These are phyloP conservation scores for Hypoxylon sp. DNA, from an alignment of 2,329 filamentous ascomycete species.

Conservation along the genomic window DNA sequence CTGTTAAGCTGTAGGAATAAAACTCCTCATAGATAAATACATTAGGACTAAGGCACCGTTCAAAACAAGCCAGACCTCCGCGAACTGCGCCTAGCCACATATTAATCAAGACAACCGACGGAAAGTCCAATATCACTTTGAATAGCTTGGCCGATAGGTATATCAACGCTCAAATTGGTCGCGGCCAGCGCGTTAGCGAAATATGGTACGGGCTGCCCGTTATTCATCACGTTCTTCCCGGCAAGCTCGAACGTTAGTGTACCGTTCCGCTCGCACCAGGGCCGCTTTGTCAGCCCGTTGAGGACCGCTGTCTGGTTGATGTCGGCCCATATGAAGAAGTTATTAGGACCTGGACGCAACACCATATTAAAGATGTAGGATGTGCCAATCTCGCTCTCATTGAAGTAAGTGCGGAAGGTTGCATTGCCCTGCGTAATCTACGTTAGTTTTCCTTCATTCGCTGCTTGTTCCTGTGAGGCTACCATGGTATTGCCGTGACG, in stretches of 20 bases:
- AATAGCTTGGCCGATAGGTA: conserved; percentile 65
- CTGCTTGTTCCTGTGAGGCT: neutral
- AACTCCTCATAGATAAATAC: neutral
- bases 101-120: conserved; percentile 18
- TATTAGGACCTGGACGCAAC: conserved; percentile 71
- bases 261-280: conserved; percentile 65
- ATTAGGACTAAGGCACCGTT: neutral
- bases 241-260: conserved; percentile 68
- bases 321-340: conserved; percentile 65
- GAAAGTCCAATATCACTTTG: conserved; percentile 44
- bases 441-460: neutral
- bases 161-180: conserved; percentile 64
- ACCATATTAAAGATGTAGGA: conserved; percentile 70
- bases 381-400: conserved; percentile 65
- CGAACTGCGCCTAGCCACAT: neutral
- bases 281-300: conserved; percentile 55
- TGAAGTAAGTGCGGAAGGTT: conserved; percentile 70
- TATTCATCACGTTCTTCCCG: conserved; percentile 65
- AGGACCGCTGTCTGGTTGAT: conserved; percentile 66
- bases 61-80: neutral
- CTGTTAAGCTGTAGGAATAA: neutral
- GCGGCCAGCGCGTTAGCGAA: conserved; percentile 67
- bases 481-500: no score
- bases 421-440: conserved; percentile 66
- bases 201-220: conserved; percentile 67